Evolutionary conservation across 768 basidiomycete genomes (phyloP).

Genomic region (Lactarius sp.): DNA sequence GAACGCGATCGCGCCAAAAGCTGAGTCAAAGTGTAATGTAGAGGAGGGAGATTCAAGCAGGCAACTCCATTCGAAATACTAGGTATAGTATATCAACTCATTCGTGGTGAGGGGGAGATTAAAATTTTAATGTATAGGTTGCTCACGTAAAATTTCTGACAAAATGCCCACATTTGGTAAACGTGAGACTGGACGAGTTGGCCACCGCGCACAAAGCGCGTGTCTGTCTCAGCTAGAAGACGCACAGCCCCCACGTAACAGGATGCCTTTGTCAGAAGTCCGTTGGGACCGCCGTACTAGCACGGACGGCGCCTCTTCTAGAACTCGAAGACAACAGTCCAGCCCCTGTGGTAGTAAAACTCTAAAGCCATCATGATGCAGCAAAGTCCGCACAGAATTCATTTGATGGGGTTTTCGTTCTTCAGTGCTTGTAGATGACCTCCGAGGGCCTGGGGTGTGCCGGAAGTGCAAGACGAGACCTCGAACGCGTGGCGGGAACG

Average conservation of each 20-base stretch:
- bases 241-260: not conserved
- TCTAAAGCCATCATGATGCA: not conserved
- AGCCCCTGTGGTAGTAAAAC: not conserved
- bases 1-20: not conserved
- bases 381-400: not conserved
- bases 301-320: not conserved
- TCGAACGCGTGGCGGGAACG: not conserved
- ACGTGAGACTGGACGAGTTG: not conserved
- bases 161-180: not conserved
- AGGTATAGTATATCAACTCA: not conserved
- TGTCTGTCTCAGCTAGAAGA: not conserved
- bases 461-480: not conserved
- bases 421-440: no score
- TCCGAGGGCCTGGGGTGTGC: not conserved
- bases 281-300: not conserved
- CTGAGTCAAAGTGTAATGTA: not conserved
- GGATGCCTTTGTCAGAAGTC: not conserved
- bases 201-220: not conserved
- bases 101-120: not conserved
- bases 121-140: not conserved
- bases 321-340: not conserved
- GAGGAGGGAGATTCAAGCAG: not conserved
- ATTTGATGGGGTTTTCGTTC: not conserved
- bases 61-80: not conserved
- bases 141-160: conserved; percentile 7